Evolutionary conservation across 441 rosid genomes (phyloP).

Genomic region (Pelargonium myrrhifolium): DNA sequence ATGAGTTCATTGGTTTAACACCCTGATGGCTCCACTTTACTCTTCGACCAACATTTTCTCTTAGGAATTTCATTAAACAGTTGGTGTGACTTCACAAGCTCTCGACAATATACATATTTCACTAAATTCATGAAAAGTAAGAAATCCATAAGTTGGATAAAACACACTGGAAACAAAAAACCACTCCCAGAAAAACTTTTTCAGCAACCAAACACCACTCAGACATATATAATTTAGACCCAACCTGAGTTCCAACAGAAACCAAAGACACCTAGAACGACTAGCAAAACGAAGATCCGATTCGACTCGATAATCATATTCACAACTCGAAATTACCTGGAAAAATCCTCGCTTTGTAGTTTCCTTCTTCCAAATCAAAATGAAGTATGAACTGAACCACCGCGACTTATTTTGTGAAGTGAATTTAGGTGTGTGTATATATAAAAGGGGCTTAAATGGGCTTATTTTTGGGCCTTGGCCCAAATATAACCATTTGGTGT

Average conservation of each 20-base stretch:
- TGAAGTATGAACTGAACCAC: background rate
- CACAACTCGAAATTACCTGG: background rate
- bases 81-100: no score
- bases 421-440: background rate
- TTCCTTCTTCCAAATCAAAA: no score
- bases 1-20: no score
- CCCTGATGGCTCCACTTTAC: background rate
- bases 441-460: background rate
- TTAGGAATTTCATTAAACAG: background rate
- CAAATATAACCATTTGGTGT: background rate
- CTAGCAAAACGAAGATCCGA: no score
- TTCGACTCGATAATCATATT: background rate
- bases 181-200: background rate
- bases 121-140: no score
- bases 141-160: no score
- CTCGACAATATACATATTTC: no score
- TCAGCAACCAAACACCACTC: slow-evolving; percentile 1
- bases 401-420: background rate
- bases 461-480: slow-evolving; percentile 1
- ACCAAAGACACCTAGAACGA: background rate
- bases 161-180: no score
- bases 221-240: background rate
- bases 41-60: slow-evolving; percentile 3
- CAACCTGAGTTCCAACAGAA: background rate
- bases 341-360: background rate